A percentile compares a stretch with the other conserved stretches of the same genome.
phyloP scores from a whole-genome alignment of 108 stramenopile species.

The Epithemia pelagica region DNA sequence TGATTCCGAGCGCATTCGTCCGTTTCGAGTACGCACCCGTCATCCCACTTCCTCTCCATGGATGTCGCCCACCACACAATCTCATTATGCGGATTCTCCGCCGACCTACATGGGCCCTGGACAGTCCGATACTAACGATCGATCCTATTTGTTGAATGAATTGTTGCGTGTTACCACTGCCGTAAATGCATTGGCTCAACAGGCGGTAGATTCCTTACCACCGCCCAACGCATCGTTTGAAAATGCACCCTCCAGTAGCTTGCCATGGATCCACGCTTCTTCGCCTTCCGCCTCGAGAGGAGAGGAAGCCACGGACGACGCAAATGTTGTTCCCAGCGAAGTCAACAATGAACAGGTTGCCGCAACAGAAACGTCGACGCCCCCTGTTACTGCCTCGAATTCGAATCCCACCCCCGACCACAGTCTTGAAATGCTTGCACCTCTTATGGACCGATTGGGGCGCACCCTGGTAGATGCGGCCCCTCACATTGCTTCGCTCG shows the following conservation, averaged over 20 bases:
- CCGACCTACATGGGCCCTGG: constrained; percentile 46
- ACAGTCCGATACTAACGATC: constrained; percentile 42
- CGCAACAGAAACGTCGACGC: background rate
- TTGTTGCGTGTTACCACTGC: constrained; percentile 37
- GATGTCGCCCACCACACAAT: constrained; percentile 59
- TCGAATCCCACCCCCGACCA: background rate
- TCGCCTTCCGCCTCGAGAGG: background rate
- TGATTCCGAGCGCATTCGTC: constrained; percentile 81
- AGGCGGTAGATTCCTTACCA: background rate
- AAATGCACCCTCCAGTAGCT: background rate
- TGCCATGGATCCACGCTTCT: constrained; percentile 9
- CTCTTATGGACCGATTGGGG: constrained; percentile 81
- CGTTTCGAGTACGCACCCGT: constrained; percentile 78
- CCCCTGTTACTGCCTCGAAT: background rate
- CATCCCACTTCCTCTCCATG: constrained; percentile 39
- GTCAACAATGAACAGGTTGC: constrained; percentile 6
- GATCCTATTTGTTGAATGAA: constrained; percentile 55
- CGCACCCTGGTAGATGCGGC: constrained; percentile 76
- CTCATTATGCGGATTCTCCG: constrained; percentile 60
- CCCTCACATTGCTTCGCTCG: constrained; percentile 71
- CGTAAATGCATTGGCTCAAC: constrained; percentile 34
- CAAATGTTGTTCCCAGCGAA: background rate
- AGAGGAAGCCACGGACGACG: constrained; percentile 1
- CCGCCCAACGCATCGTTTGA: background rate
- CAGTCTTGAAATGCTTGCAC: constrained; percentile 45